Base-by-base conservation (phyloP, 1,139 yeast species). In the Taphrina sp. region DNA sequence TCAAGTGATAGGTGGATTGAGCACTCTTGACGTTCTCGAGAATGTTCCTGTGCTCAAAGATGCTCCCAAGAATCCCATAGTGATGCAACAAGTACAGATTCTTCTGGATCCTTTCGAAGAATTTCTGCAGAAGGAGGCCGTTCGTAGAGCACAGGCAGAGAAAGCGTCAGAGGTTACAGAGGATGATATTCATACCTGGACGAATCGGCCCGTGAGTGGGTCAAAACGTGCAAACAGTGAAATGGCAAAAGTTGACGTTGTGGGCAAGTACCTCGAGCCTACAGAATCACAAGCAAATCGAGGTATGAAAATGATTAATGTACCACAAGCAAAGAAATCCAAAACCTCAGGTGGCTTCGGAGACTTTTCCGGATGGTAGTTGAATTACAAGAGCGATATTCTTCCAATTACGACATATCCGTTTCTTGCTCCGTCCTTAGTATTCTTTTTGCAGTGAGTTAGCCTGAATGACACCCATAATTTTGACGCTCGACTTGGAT, bases 101-200 rank as follows among this genome's bases (percentile, higher is more conserved):
- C 85, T 89, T 0, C 88, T 88, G 2, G 94, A 86, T 66, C 77
- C 90, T 0, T 73, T 86, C 43, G 73, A 77, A 24, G 89, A 89
- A 0, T 76, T 71, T 54, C 59, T 55, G n/a, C 58, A 58, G 14
- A 58, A 57, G 16, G 56, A 47, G 28, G 58, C 59, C 17, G 56
- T 56, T 19, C 26, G 54, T 34, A 22, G 52, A 5, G 38, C 26
- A 1, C 42, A 45, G 22, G 56, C 31, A 23, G 43, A 38, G 16
- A 38, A 24, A 23, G 44, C 31, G 20, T 24, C 29, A 7, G 22
- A 26, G 10, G 43, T 36, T 16, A 36, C 39, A 2, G 64, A 59
- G 16, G 69, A 66, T 23, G 67, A 66, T 51, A 10, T 44, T 14
- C 29, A 33, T 14, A 56, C 62, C 10, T 60, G 61, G 62, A 56